Base-by-base conservation (phyloP, 768 basidiomycete species). In the Podaxis sp. region DNA sequence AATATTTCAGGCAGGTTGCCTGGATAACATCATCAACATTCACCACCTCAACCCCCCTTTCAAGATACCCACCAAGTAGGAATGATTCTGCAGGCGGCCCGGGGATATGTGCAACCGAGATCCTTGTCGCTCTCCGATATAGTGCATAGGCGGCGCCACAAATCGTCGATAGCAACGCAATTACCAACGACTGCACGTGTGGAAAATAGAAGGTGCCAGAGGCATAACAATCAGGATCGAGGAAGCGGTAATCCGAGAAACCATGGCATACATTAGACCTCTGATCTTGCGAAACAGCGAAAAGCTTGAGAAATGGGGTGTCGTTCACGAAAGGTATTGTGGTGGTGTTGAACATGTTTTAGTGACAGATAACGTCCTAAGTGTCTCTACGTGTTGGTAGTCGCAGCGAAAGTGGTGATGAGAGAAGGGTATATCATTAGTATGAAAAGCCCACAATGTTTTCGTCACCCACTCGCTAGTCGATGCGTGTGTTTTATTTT, bases 61-160 rank as follows among this genome's bases (percentile, higher is more conserved):
- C 20, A 28, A 49, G 12, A 30, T 22, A 50, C 72, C 51, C 64
- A 81, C 84, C 84, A 28, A 84, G 76, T 17, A 76, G 60, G 64
- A 80, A 84, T 2, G 84, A 82, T 62, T 80, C 78, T 38, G 82
- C 70, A 60, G 77, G 70, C 20, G 84, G 84, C 6, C 84, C 84
- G 56, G 76, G 81, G 40, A 85, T 71, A 66, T 81, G 74, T 11
- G 78, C 69, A 36, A 84, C 65, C 10, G 80, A 80, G 33, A 81
- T 77, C 22, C 77, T 74, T 8, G 70, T 76, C 46, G 67, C 72
- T 26, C 74, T 72, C 63, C 73, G 72, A 64, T 80, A 81, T 24
- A 73, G 53, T 15, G 61, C 52, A 64, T 75, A 74, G 22, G 74
- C 55, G 24, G 72, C 38, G 24, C 67, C 63, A 50, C 66, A 33